These are phyloP conservation scores for Rhizoclosmatium globosum DNA, from an alignment of 192 early-diverging fungal species.

Conservation along the genomic window DNA sequence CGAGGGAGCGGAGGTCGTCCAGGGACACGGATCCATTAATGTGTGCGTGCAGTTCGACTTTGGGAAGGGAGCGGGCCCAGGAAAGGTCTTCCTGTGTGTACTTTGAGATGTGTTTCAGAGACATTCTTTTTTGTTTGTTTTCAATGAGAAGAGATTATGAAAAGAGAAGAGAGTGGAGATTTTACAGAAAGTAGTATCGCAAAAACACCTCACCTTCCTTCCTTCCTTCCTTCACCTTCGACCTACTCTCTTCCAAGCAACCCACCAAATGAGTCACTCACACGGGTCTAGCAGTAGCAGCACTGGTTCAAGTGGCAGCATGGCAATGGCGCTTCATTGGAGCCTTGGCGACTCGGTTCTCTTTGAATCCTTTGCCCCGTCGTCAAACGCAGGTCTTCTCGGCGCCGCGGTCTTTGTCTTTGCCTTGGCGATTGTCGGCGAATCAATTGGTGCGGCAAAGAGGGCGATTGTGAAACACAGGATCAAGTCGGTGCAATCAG, in stretches of 20 bases:
- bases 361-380: slow-evolving; percentile 69
- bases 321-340: slow-evolving; percentile 75
- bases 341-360: slow-evolving; percentile 68
- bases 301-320: slow-evolving; percentile 29
- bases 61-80: slow-evolving; percentile 20
- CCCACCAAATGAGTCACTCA: not conserved
- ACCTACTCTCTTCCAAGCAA: too few relatives aligned
- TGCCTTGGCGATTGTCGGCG: slow-evolving; percentile 60
- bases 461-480: not conserved
- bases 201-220: too few relatives aligned
- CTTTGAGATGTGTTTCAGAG: too few relatives aligned
- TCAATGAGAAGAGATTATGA: too few relatives aligned
- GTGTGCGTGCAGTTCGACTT: slow-evolving; percentile 33
- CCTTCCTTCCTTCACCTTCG: too few relatives aligned
- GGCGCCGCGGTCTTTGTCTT: slow-evolving; percentile 63
- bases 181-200: too few relatives aligned
- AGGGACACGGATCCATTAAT: slow-evolving; percentile 18
- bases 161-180: too few relatives aligned
- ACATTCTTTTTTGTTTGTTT: too few relatives aligned
- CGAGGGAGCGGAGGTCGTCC: slow-evolving; percentile 18
- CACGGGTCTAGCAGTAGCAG: not conserved
- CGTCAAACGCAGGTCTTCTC: slow-evolving; percentile 55
- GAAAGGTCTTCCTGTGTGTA: not conserved
- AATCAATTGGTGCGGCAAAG: slow-evolving; percentile 43
- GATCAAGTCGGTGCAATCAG: not conserved